Percentiles rank a stretch among this genome's conserved stretches.
These are phyloP conservation scores for Plasmodium vinckei DNA, from an alignment of 169 alveolate species.

Conservation along the genomic window DNA sequence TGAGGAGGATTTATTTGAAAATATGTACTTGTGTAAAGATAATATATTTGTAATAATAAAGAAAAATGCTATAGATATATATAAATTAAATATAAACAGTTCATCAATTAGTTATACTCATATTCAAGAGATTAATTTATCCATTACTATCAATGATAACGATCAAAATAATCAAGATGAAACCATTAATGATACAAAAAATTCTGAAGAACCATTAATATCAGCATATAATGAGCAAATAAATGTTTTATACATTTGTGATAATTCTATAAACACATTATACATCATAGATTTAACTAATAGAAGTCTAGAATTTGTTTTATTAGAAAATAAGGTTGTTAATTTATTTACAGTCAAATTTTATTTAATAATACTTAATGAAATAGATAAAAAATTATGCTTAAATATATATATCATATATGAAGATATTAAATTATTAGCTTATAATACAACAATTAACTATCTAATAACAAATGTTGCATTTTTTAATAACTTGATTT, in stretches of 20 bases:
- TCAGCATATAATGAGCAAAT: constrained; percentile 52
- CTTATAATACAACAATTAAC: constrained; percentile 8
- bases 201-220: constrained; percentile 25
- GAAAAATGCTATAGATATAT: constrained; percentile 32
- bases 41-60: constrained; percentile 38
- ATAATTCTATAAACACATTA: constrained; percentile 12
- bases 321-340: constrained; percentile 35
- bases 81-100: constrained; percentile 19
- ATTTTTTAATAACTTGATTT: constrained; percentile 53
- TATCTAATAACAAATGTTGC: constrained; percentile 33
- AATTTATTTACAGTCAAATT: constrained; percentile 45
- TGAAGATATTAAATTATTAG: constrained; percentile 61
- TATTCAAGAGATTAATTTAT: constrained; percentile 24
- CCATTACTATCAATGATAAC: constrained; percentile 7
- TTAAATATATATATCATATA: constrained; percentile 49
- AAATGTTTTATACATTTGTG: constrained; percentile 43
- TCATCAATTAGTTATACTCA: constrained; percentile 21
- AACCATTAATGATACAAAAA: not conserved
- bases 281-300: constrained; percentile 28
- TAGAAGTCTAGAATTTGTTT: constrained; percentile 29
- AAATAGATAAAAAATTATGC: constrained; percentile 22
- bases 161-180: not conserved
- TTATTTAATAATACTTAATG: constrained; percentile 50
- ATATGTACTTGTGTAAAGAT: constrained; percentile 43
- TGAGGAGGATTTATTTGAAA: constrained; percentile 33